Conservation (phyloP, 257 asterid genomes). For the Echites panduratus region DNA sequence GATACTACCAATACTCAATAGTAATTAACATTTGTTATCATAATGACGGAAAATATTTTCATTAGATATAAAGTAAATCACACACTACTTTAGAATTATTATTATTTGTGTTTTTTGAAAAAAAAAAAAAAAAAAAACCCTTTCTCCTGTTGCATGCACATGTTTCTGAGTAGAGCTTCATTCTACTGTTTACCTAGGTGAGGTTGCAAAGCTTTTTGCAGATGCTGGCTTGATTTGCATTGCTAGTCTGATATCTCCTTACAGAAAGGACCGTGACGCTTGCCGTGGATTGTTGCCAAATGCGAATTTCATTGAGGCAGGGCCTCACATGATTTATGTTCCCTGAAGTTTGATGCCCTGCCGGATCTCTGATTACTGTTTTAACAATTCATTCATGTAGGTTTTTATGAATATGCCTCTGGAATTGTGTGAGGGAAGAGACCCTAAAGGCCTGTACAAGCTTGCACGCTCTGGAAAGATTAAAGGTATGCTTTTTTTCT, state of each 20-base stretch:
- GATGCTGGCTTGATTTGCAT: slow-evolving; percentile 96
- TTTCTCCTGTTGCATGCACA: slow-evolving; percentile 1
- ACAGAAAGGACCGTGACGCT: slow-evolving; percentile 89
- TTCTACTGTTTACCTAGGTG: slow-evolving; percentile 43
- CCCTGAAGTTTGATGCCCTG: not conserved
- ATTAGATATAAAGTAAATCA: not conserved
- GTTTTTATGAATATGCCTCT: slow-evolving; percentile 91
- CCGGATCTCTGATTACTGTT: slow-evolving; percentile 1
- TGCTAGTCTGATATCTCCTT: slow-evolving; percentile 95
- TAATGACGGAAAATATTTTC: not conserved
- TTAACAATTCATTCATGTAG: slow-evolving; percentile 28
- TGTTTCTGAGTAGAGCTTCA: not conserved
- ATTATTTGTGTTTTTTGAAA: too few relatives aligned
- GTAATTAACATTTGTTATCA: not conserved
- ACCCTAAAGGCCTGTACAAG: slow-evolving; percentile 97
- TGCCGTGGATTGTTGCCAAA: slow-evolving; percentile 75
- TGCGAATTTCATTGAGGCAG: slow-evolving; percentile 72
- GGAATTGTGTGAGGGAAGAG: slow-evolving; percentile 82
- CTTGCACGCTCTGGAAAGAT: slow-evolving; percentile 94
- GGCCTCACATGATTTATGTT: slow-evolving; percentile 16
- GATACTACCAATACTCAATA: not conserved
- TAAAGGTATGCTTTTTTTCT: slow-evolving; percentile 41
- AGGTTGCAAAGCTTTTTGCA: slow-evolving; percentile 93
- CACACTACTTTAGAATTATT: not conserved
- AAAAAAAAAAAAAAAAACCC: not conserved